phyloP scores from a whole-genome alignment of 2,329 filamentous ascomycete species.

The Phialocephala sp. region DNA sequence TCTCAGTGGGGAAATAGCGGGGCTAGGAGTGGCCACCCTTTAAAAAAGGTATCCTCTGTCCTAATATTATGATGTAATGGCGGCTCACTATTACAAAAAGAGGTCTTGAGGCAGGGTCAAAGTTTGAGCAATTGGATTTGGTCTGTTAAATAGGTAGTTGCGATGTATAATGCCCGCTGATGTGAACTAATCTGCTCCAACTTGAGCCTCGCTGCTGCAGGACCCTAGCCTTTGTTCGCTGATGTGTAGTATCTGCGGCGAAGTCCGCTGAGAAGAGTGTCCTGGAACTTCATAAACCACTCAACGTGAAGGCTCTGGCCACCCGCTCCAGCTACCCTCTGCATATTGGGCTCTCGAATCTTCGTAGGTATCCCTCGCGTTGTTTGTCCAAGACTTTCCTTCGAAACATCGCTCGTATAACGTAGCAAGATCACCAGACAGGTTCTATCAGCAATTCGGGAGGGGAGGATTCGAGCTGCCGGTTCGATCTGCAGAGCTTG shows the following conservation, averaged over 20 bases:
- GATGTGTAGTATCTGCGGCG: slow-evolving; percentile 35
- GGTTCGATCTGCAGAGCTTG: slow-evolving; percentile 25
- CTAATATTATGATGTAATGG: too few relatives aligned
- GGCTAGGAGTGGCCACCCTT: too few relatives aligned
- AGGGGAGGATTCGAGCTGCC: slow-evolving; percentile 30
- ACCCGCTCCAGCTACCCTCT: slow-evolving; percentile 34
- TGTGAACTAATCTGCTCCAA: too few relatives aligned
- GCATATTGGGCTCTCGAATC: slow-evolving; percentile 34
- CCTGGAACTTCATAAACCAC: slow-evolving; percentile 36
- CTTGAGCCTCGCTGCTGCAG: too few relatives aligned
- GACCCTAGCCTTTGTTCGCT: slow-evolving; percentile 38
- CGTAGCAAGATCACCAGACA: slow-evolving; percentile 31
- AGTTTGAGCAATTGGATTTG: too few relatives aligned
- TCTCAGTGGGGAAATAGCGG: too few relatives aligned
- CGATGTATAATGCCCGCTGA: too few relatives aligned
- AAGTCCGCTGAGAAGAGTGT: slow-evolving; percentile 35
- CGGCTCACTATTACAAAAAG: too few relatives aligned
- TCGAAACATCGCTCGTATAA: slow-evolving; percentile 35
- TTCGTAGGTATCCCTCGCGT: slow-evolving; percentile 35
- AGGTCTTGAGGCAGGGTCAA: too few relatives aligned
- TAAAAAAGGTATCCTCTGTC: too few relatives aligned
- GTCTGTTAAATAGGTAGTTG: too few relatives aligned
- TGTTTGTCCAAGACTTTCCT: slow-evolving; percentile 34
- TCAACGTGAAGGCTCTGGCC: slow-evolving; percentile 36
- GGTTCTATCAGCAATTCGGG: slow-evolving; percentile 30